phyloP scores from a whole-genome alignment of 306 rosid species.

The Malus asiatica region DNA sequence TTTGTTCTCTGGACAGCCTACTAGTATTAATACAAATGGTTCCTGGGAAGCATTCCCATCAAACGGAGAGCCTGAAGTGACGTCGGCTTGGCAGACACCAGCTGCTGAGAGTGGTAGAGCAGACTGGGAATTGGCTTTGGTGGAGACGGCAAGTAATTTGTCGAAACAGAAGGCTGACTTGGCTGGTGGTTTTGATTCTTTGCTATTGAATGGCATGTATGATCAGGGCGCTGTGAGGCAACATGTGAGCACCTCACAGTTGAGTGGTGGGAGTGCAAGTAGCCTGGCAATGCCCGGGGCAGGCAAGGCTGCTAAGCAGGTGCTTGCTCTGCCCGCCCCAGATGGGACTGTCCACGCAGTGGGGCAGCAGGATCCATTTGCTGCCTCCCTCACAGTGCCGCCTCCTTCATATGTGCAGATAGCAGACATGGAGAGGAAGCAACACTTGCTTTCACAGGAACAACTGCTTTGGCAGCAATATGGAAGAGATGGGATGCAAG shows the following conservation, averaged over 20 bases:
- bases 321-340: slow-evolving; percentile 83
- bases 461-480: slow-evolving; percentile 78
- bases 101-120: slow-evolving; percentile 74
- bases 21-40: slow-evolving; percentile 38
- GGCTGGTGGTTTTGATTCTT: slow-evolving; percentile 75
- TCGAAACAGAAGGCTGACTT: slow-evolving; percentile 58
- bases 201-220: slow-evolving; percentile 80
- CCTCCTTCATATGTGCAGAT: slow-evolving; percentile 87
- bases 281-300: slow-evolving; percentile 55
- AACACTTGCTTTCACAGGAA: slow-evolving; percentile 61
- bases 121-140: slow-evolving; percentile 87
- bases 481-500: slow-evolving; percentile 73
- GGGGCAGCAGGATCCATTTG: slow-evolving; percentile 75
- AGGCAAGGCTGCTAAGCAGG: slow-evolving; percentile 34
- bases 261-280: slow-evolving; percentile 71
- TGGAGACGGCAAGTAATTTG: slow-evolving; percentile 49
- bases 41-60: slow-evolving; percentile 75
- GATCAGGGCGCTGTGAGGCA: slow-evolving; percentile 83
- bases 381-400: slow-evolving; percentile 66
- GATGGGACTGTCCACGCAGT: slow-evolving; percentile 56
- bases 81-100: slow-evolving; percentile 69
- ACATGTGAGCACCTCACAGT: slow-evolving; percentile 48
- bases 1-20: slow-evolving; percentile 49
- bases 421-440: slow-evolving; percentile 85
- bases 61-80: slow-evolving; percentile 51